Base-by-base conservation (phyloP, 768 basidiomycete genomes). In the Austroboletus eburneus region DNA sequence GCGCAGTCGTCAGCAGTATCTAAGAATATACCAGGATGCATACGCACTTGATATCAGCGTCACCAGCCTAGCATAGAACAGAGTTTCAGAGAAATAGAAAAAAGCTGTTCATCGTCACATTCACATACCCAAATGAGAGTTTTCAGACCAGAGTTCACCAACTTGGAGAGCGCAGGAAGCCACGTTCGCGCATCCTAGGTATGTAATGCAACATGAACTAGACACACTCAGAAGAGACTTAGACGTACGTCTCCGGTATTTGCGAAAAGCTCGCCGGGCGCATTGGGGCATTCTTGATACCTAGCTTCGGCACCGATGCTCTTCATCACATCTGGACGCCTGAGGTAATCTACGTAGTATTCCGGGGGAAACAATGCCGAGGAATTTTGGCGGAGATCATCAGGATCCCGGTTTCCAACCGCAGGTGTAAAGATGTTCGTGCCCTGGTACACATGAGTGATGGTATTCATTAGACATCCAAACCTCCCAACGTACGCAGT, bases 311-410 rank as follows among this genome's bases (percentile, higher is more conserved):
- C 82, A 6, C 83, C 83, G 34, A 85, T 84, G 44, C 55, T 59
- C 17, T 55, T 58, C 58, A 67, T 51, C 13, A 79, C 67, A 3
- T 59, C 50, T 0, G 69, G 32, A n/a, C 60, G 57, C 1, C 46
- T 53, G 17, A 83, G 63, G 50, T 76, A 81, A 10, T 66, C 63
- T 35, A 77, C 50, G 46, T 82, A 83, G 48, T 71, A 80, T 37
- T 79, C 72, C 0, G 81, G 76, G 5, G 83, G 81, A 62, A 83
- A 83, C 7, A 64, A 45, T 2, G 74, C 70, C 0, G 76, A 70
- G 1, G 72, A 55, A 33, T 74, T 80, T 61, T 83, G 81, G 18
- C 79, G 68, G 35, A 85, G 64, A 55, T 85, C 83, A 48, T 83
- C 62, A 0, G 70, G 52, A 49, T 85, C 81, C 10, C 71, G 67